These are phyloP conservation scores for Phellinidium pouzarii DNA, from an alignment of 1,284 basidiomycete genomes.

Conservation along the genomic window DNA sequence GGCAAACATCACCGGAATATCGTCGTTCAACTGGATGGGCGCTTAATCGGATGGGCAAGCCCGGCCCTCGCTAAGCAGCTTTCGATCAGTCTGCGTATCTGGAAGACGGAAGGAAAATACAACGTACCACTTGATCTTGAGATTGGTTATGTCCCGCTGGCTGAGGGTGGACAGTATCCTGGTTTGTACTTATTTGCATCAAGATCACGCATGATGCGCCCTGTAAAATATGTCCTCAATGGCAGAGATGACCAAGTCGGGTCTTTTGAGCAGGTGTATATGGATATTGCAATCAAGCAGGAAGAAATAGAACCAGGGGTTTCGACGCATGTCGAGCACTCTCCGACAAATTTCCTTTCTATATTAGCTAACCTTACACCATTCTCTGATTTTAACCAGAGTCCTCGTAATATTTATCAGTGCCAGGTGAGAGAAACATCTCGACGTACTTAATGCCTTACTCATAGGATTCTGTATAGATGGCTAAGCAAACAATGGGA, in stretches of 20 bases:
- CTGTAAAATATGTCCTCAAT: conserved; percentile 89
- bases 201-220: conserved; percentile 94
- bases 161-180: conserved; percentile 93
- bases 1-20: conserved; percentile 64
- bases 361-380: conserved; percentile 78
- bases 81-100: conserved; percentile 79
- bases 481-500: conserved; percentile 99
- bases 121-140: conserved; percentile 91
- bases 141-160: conserved; percentile 88
- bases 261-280: conserved; percentile 98
- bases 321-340: conserved; percentile 89
- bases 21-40: conserved; percentile 91
- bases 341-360: conserved; percentile 93
- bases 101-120: conserved; percentile 89
- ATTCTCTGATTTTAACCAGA: conserved; percentile 97
- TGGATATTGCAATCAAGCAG: conserved; percentile 92
- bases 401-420: conserved; percentile 83
- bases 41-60: conserved; percentile 92
- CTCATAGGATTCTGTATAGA: conserved; percentile 42
- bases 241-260: conserved; percentile 87
- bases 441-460: background rate
- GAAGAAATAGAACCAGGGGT: conserved; percentile 82
- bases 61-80: conserved; percentile 73
- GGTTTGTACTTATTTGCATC: conserved; percentile 92
- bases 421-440: conserved; percentile 53